phyloP scores from a whole-genome alignment of 495 filamentous ascomycete species.

The Aspergillus homomorphus region DNA sequence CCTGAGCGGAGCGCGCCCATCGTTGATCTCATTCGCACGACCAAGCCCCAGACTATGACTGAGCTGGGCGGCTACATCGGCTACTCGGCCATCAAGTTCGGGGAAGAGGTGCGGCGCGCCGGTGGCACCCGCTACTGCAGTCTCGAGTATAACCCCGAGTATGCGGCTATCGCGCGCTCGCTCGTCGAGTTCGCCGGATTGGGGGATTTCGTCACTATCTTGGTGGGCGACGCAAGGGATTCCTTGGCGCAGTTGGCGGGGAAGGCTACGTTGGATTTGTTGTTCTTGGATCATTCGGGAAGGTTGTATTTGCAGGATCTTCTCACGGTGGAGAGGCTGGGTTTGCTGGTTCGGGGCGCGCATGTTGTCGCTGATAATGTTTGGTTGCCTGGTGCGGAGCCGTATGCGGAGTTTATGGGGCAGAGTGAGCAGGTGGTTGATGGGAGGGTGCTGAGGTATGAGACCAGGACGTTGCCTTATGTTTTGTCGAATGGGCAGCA shows the following conservation, averaged over 20 bases:
- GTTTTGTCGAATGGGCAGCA: too few species aligned
- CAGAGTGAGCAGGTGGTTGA: too few species aligned
- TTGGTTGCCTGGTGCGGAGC: conserved; percentile 47
- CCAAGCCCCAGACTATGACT: conserved; percentile 52
- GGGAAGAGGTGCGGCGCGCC: conserved; percentile 43
- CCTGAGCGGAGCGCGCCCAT: conserved; percentile 60
- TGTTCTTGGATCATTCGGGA: conserved; percentile 67
- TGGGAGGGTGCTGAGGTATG: too few species aligned
- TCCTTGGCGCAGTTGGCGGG: conserved; percentile 19
- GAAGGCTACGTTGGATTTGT: conserved; percentile 39
- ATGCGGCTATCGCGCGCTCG: conserved; percentile 52
- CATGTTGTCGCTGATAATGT: conserved; percentile 67
- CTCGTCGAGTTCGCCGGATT: conserved; percentile 62
- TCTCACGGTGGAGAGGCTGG: conserved; percentile 60
- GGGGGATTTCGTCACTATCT: conserved; percentile 52
- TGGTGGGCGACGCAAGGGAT: conserved; percentile 9
- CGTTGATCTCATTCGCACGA: conserved; percentile 48
- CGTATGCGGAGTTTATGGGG: neutral
- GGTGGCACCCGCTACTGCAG: conserved; percentile 53
- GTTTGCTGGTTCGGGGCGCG: conserved; percentile 50
- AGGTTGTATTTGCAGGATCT: conserved; percentile 58
- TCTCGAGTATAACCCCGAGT: conserved; percentile 58
- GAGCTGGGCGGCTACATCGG: conserved; percentile 74
- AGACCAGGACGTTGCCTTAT: too few species aligned
- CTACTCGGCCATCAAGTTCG: conserved; percentile 65